Conservation (phyloP, 106 monocot species). For the Dendrobium nobile region DNA sequence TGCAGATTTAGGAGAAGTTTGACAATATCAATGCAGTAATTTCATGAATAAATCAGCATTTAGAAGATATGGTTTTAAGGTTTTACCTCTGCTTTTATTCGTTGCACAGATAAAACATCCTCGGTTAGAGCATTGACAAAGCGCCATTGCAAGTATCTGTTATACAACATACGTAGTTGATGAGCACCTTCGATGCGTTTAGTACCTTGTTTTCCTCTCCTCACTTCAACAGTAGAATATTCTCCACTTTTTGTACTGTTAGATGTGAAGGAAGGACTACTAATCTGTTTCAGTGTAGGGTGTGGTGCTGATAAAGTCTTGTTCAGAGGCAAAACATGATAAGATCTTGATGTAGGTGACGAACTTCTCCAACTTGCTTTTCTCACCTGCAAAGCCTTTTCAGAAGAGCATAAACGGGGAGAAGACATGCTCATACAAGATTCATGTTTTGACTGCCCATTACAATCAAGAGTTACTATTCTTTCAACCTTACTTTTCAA, state of each 20-base stretch:
- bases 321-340: too few relatives aligned
- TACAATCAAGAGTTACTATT: too few relatives aligned
- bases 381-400: background rate
- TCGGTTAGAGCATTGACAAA: slow-evolving; percentile 64
- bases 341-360: background rate
- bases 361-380: background rate
- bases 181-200: slow-evolving; percentile 60
- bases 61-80: slow-evolving; percentile 6
- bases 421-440: background rate
- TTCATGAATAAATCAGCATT: background rate
- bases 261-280: too few relatives aligned
- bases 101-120: slow-evolving; percentile 10
- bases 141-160: slow-evolving; percentile 70
- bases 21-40: background rate
- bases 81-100: too few relatives aligned
- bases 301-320: too few relatives aligned
- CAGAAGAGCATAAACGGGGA: background rate
- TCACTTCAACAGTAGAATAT: slow-evolving; percentile 13
- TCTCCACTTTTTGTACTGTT: background rate
- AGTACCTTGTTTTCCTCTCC: slow-evolving; percentile 51
- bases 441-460: too few relatives aligned
- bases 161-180: slow-evolving; percentile 62
- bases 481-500: too few relatives aligned
- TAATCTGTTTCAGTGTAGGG: too few relatives aligned
- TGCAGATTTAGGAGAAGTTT: background rate